phyloP scores from a whole-genome alignment of 257 asterid genomes.

The Oldenlandia corymbosa region DNA sequence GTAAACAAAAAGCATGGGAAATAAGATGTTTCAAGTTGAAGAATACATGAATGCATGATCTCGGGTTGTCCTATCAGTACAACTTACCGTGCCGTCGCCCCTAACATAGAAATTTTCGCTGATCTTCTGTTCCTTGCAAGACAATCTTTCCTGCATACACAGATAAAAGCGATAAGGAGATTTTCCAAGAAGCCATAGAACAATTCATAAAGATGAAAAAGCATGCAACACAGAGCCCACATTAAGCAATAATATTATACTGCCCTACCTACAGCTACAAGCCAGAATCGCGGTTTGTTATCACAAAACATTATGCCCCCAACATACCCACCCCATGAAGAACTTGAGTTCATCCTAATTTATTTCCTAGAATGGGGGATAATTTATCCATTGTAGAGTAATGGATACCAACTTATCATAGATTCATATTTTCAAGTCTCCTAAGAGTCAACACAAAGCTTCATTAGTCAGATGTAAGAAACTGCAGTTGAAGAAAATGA shows the following conservation, averaged over 20 bases:
- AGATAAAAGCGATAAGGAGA: slow-evolving; percentile 1
- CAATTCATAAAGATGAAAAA: neutral
- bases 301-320: neutral
- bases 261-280: neutral
- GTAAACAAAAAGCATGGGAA: neutral
- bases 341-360: neutral
- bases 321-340: neutral
- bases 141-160: slow-evolving; percentile 67
- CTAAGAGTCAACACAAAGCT: no score
- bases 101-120: slow-evolving; percentile 93
- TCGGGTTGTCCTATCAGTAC: slow-evolving; percentile 1
- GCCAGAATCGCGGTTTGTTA: neutral
- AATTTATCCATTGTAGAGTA: neutral
- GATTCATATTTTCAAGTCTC: neutral
- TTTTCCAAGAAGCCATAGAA: slow-evolving; percentile 5
- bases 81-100: slow-evolving; percentile 98
- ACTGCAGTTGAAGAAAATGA: neutral
- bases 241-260: neutral
- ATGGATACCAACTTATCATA: neutral
- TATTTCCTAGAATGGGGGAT: neutral
- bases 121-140: slow-evolving; percentile 84
- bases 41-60: neutral
- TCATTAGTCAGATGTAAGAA: no score
- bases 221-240: neutral
- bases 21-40: slow-evolving; percentile 18